Conservation (phyloP, 1,139 yeast genomes). For the Candida sp. region DNA sequence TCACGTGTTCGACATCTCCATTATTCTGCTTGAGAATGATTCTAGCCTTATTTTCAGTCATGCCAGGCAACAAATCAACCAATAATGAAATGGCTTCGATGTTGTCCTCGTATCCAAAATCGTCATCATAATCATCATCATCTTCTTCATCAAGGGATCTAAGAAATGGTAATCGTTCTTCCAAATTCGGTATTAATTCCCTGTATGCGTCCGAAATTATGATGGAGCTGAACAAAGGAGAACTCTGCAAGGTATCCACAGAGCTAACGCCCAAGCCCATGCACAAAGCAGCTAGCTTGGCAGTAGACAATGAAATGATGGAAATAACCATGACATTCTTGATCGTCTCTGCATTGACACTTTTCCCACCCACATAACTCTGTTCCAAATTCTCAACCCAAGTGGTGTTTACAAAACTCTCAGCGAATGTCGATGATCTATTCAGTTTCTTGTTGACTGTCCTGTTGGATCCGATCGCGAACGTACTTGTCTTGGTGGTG, state of each 20-base stretch:
- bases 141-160: constrained; percentile 17
- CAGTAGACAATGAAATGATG: constrained; percentile 50
- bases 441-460: constrained; percentile 17
- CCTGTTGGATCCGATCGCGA: constrained; percentile 16
- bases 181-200: constrained; percentile 53
- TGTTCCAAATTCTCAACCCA: constrained; percentile 67
- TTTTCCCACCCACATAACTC: constrained; percentile 58
- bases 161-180: constrained; percentile 49
- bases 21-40: constrained; percentile 51
- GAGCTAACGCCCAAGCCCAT: constrained; percentile 47
- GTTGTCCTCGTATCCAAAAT: constrained; percentile 22
- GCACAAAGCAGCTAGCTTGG: constrained; percentile 43
- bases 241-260: constrained; percentile 40
- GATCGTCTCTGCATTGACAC: constrained; percentile 49
- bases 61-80: constrained; percentile 62
- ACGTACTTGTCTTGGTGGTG: constrained; percentile 16
- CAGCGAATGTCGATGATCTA: constrained; percentile 38
- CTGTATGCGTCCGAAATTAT: constrained; percentile 48
- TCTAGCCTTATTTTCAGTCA: constrained; percentile 48
- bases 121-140: constrained; percentile 23
- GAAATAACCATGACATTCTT: constrained; percentile 57
- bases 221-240: constrained; percentile 60
- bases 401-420: constrained; percentile 50
- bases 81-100: constrained; percentile 47
- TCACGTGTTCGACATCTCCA: constrained; percentile 60